phyloP scores from a whole-genome alignment of 345 rosid species.

The Aquilaria sinensis region DNA sequence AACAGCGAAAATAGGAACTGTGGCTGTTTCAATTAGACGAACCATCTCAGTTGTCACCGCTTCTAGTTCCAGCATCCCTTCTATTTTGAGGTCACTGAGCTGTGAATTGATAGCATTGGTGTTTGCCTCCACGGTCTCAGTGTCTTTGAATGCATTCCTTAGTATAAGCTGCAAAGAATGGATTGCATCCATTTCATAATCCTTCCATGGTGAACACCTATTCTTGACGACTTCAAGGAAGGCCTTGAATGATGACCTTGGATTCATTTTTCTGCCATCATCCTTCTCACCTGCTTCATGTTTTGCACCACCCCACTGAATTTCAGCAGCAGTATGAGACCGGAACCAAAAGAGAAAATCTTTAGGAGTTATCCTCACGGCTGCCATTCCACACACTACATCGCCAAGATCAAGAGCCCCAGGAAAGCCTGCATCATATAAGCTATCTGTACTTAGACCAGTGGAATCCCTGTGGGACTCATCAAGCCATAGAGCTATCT shows the following conservation, averaged over 20 bases:
- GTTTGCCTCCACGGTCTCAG: slow-evolving; percentile 35
- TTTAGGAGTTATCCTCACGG: slow-evolving; percentile 70
- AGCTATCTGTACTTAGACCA: slow-evolving; percentile 90
- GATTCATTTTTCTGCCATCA: slow-evolving; percentile 86
- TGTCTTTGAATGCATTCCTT: slow-evolving; percentile 72
- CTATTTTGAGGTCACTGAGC: slow-evolving; percentile 69
- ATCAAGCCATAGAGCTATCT: slow-evolving; percentile 64
- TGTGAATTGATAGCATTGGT: slow-evolving; percentile 46
- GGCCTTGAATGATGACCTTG: slow-evolving; percentile 95
- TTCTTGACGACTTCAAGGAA: slow-evolving; percentile 83
- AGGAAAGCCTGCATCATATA: slow-evolving; percentile 83
- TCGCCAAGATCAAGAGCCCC: slow-evolving; percentile 66
- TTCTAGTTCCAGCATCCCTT: slow-evolving; percentile 86
- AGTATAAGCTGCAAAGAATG: slow-evolving; percentile 94
- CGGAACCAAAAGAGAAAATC: slow-evolving; percentile 96
- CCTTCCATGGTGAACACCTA: slow-evolving; percentile 93
- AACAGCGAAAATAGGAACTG: slow-evolving; percentile 86
- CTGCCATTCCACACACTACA: slow-evolving; percentile 95
- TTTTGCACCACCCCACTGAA: slow-evolving; percentile 95
- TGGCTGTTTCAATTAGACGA: slow-evolving; percentile 88
- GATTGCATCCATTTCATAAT: slow-evolving; percentile 95
- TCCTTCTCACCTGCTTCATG: slow-evolving; percentile 76
- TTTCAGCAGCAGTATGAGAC: slow-evolving; percentile 75
- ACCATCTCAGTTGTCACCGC: slow-evolving; percentile 97
- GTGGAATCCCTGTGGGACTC: slow-evolving; percentile 90